Evolutionary conservation across 768 basidiomycete genomes (phyloP), one percentile per base, ranked within the genome.

Genomic region (Tephrocybe rancida): DNA sequence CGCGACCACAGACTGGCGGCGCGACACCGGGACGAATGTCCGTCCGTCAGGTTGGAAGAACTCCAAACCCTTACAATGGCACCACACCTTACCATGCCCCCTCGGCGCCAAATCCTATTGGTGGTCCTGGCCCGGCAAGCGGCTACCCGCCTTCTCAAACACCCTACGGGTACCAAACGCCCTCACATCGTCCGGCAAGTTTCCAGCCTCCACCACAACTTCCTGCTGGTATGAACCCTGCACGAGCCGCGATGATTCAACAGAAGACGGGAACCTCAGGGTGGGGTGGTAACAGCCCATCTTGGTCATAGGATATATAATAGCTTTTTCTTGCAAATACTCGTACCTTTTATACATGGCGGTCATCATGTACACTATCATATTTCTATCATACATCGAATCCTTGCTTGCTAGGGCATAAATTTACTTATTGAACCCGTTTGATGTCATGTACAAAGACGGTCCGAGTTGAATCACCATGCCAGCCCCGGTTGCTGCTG

Each of bases 401-500:
- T 37, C 16, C 35, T 13, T 32, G 30, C 13, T 13, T 32, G 13
- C 13, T 13, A 32, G 30, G 30, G 6, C 7, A 32, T 32, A 13
- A 7, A 32, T 32, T 32, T 6, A 32, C 35, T 37, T 54, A 57
- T 55, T 32, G 37, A 54, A 45, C 34, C 45, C 35, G 46, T 63
- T 86, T 92, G 67, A 97, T 85, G 65, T 95, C 92, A 69, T 96
- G 93, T 35, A 97, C 86, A 66, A 96, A 87, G 10, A 97, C 88
- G 13, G 92, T 95, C 59, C 83, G 81, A 8, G 95, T 95, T 29
- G 89, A 89, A 58, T 95, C 92, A 26, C 94, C 95, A 62, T 90
- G 86, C 92, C 93, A 95, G 52, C 94, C 95, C 54, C 95, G 83
- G 67, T 94, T 94, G 45, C 95, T 95, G 60, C 92, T 95, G 14